A percentile compares a stretch with the other conserved stretches of the same genome.
Conservation (phyloP, 2,329 filamentous ascomycete genomes). For the Cadophora luteo-olivacea region DNA sequence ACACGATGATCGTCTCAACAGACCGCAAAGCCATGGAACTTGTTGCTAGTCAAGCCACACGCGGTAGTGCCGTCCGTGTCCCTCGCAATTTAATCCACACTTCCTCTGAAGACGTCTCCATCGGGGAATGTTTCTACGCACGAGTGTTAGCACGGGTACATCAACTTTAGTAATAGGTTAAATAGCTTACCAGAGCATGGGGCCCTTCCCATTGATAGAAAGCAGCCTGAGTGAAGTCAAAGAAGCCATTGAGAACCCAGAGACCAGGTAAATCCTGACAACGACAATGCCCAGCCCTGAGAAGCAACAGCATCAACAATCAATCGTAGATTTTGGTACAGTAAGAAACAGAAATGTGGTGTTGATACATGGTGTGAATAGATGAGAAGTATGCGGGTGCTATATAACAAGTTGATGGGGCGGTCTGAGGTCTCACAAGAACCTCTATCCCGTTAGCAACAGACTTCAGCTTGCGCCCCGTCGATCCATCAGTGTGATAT, state of each 20-base stretch:
- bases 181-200: too few species aligned
- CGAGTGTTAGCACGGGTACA: too few species aligned
- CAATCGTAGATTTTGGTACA: not conserved
- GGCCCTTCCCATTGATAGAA: too few species aligned
- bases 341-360: not conserved
- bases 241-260: not conserved
- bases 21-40: not conserved
- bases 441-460: not conserved
- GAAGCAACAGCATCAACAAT: not conserved
- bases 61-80: not conserved
- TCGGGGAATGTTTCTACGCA: too few species aligned
- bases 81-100: too few species aligned
- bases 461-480: not conserved
- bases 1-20: not conserved
- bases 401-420: not conserved
- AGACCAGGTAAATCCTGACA: not conserved
- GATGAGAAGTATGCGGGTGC: not conserved
- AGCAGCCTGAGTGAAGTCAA: too few species aligned
- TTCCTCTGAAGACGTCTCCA: too few species aligned
- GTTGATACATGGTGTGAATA: not conserved
- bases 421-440: not conserved
- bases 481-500: too few species aligned
- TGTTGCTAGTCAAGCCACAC: not conserved
- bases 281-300: not conserved
- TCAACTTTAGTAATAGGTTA: too few species aligned